Percentiles rank a stretch among this genome's conserved stretches.
Conservation (phyloP, 441 rosid genomes). For the Populus tomentosa region DNA sequence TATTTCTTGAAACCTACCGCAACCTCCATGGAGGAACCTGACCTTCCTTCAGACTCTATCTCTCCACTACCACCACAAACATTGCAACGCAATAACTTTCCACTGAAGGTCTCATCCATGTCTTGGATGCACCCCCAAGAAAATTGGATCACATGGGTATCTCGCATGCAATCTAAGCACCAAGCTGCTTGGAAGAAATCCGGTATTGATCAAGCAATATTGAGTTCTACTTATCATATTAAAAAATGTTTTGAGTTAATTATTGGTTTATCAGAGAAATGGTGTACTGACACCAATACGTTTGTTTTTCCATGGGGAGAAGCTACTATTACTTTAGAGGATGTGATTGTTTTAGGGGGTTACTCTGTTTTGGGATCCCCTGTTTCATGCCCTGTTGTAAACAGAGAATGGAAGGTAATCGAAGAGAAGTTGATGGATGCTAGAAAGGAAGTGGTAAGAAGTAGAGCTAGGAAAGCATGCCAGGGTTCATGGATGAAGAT, state of each 20-base stretch:
- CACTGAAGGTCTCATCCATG: constrained; percentile 4
- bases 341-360: constrained; percentile 29
- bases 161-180: constrained; percentile 23
- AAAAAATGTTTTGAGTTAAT: constrained; percentile 23
- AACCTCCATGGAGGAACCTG: constrained; percentile 22
- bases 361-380: constrained; percentile 41
- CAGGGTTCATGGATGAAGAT: not conserved
- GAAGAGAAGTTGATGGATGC: not conserved
- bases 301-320: constrained; percentile 51
- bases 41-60: not conserved
- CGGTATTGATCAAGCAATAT: constrained; percentile 34
- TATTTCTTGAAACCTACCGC: constrained; percentile 30
- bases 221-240: constrained; percentile 26
- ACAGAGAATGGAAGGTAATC: not conserved
- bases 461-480: not conserved
- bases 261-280: constrained; percentile 34
- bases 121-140: constrained; percentile 21
- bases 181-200: constrained; percentile 32
- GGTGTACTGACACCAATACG: constrained; percentile 41
- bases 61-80: not conserved
- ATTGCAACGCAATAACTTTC: not conserved
- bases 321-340: constrained; percentile 41
- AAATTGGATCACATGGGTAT: constrained; percentile 38
- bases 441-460: not conserved
- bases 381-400: constrained; percentile 2